Evolutionary conservation across 2,329 filamentous ascomycete species (phyloP), one percentile per base, ranked within the genome.

Genomic region (Cercospora nicotianae): DNA sequence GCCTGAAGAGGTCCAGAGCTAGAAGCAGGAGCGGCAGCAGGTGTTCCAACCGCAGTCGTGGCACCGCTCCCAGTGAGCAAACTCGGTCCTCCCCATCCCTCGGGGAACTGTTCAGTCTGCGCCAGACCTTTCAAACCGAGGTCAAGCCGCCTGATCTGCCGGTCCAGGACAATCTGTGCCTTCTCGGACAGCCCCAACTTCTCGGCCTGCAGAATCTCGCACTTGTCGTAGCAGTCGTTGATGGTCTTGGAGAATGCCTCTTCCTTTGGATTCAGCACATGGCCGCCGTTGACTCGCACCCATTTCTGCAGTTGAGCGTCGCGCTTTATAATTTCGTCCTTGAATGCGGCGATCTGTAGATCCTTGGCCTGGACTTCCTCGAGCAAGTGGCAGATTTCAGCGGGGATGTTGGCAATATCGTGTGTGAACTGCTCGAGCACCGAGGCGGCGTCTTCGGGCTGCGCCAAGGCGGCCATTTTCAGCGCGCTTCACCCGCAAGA

Each of bases 331-430:
- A 94, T 92, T 71, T 87, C 85, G 69, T 87, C 85, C 67, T 89
- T 83, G 77, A 90, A 89, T 59, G 92, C 89, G 75, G 87, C 83
- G 72, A 92, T 90, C 71, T 88, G 85, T 60, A 87, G 85, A 77
- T 96, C 92, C 79, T 94, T 94, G 77, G 91, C 90, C 76, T 89
- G 85, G 70, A 94, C 91, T 80, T 95, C 92, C 77, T 94, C 91
- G 75, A 94, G 90, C 70, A 94, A 85, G 81, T 94, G 93, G 20
- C 90, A 89, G 68, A 95, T 89, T 80, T 95, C 92, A 70, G 92
- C 90, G 69, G 91, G 91, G 30, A 94, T 84, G 75, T 95, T 95
- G 74, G 91, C 89, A 20, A 91, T 86, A 83, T 90, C 87, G 74
- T 90, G 80, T 83, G 90, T 87, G 84, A 91, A 94, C 79, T 93